phyloP scores from a whole-genome alignment of 164 flowering plant genomes.

The Amborella trichopoda region DNA sequence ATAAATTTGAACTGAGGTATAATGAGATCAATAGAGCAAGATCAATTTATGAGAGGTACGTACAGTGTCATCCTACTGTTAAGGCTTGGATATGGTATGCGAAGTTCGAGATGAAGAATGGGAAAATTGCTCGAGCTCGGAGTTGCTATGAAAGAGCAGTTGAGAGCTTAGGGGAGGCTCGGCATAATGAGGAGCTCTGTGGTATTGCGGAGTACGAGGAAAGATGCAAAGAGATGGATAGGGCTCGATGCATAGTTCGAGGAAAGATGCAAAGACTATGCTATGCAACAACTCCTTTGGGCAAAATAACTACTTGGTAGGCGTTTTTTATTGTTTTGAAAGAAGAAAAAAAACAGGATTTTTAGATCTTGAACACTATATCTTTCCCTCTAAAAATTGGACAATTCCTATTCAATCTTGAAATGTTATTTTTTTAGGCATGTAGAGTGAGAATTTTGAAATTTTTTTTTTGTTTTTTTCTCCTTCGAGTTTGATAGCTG shows the following conservation, averaged over 20 bases:
- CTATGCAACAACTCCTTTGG: too few relatives aligned
- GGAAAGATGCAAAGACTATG: too few relatives aligned
- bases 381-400: too few relatives aligned
- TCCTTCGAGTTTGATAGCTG: too few relatives aligned
- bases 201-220: slow-evolving; percentile 95
- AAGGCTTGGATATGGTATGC: slow-evolving; percentile 68
- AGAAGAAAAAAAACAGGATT: too few relatives aligned
- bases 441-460: too few relatives aligned
- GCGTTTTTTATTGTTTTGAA: too few relatives aligned
- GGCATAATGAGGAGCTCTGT: slow-evolving; percentile 69
- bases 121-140: slow-evolving; percentile 57
- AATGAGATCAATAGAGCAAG: slow-evolving; percentile 74
- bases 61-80: slow-evolving; percentile 59
- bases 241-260: slow-evolving; percentile 90
- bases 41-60: slow-evolving; percentile 58
- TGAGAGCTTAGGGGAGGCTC: slow-evolving; percentile 54
- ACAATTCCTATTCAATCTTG: too few relatives aligned
- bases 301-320: too few relatives aligned
- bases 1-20: slow-evolving; percentile 73
- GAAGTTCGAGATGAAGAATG: slow-evolving; percentile 93
- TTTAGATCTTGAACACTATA: too few relatives aligned
- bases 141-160: slow-evolving; percentile 67
- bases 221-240: slow-evolving; percentile 68
- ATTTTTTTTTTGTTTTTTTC: too few relatives aligned
- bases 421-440: too few relatives aligned